phyloP scores from a whole-genome alignment of 257 asterid genomes.

The Fraxinus pennsylvanica region DNA sequence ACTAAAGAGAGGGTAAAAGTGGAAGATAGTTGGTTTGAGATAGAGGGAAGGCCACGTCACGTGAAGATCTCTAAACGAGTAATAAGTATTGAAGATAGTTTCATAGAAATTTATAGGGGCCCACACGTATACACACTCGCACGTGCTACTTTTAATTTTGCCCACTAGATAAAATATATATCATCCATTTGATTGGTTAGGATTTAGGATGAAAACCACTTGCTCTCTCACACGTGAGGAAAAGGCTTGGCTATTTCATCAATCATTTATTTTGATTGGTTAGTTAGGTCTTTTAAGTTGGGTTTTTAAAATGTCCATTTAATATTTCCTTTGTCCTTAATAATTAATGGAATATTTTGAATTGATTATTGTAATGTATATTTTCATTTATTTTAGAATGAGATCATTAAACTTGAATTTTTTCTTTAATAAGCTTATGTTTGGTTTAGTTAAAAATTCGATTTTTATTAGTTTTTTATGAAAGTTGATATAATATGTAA shows the following conservation, averaged over 20 bases:
- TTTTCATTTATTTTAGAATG: background rate
- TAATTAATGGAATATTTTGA: no score
- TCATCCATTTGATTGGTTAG: background rate
- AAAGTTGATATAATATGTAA: no score
- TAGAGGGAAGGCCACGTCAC: slow-evolving; percentile 6
- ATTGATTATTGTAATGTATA: no score
- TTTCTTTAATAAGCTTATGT: no score
- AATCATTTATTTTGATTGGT: background rate
- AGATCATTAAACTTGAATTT: background rate
- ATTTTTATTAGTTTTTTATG: no score
- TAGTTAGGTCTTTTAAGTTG: background rate
- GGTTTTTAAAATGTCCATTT: background rate
- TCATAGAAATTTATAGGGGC: background rate
- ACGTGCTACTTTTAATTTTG: background rate
- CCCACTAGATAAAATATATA: background rate
- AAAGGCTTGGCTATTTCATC: background rate
- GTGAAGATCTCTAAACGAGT: background rate
- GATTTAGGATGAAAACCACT: background rate
- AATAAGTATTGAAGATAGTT: background rate
- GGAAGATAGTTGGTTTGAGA: background rate
- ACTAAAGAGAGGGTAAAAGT: background rate
- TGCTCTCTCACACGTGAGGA: background rate
- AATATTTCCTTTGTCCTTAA: no score
- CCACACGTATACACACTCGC: background rate
- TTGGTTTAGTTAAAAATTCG: no score